These are phyloP conservation scores for Metschnikowia reukaufii DNA, from an alignment of 805 yeast genomes.

Conservation along the genomic window DNA sequence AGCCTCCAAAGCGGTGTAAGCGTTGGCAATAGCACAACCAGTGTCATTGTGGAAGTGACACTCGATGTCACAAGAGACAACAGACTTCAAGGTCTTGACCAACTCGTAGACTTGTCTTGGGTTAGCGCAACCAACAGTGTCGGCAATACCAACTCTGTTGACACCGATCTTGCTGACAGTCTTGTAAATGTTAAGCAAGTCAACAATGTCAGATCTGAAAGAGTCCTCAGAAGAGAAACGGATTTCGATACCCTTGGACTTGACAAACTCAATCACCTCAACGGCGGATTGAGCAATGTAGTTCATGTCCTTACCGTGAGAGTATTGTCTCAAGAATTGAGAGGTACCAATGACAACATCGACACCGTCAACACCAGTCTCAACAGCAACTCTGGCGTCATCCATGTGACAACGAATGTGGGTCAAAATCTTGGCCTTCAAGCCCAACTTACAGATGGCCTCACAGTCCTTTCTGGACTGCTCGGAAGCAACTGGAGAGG, in stretches of 20 bases:
- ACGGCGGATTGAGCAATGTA: conserved; percentile 56
- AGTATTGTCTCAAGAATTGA: conserved; percentile 53
- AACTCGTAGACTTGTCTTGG: conserved; percentile 63
- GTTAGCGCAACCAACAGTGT: conserved; percentile 64
- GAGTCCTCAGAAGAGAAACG: conserved; percentile 61
- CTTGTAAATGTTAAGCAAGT: conserved; percentile 56
- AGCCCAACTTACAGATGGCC: conserved; percentile 58
- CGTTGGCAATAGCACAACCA: conserved; percentile 64
- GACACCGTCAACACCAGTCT: conserved; percentile 64
- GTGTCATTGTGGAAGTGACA: conserved; percentile 65
- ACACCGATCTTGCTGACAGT: conserved; percentile 64
- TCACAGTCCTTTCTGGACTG: conserved; percentile 59
- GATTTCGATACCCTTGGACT: conserved; percentile 59
- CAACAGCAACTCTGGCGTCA: conserved; percentile 60
- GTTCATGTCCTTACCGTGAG: conserved; percentile 63
- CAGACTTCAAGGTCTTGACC: conserved; percentile 56
- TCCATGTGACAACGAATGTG: conserved; percentile 64
- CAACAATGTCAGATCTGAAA: conserved; percentile 60
- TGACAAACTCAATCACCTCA: conserved; percentile 60
- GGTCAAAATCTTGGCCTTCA: conserved; percentile 57
- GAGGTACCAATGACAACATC: conserved; percentile 63
- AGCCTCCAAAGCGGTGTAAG: conserved; percentile 62
- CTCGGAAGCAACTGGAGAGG: conserved; percentile 60
- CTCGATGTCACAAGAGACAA: conserved; percentile 59
- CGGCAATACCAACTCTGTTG: conserved; percentile 63